Evolutionary conservation across 768 basidiomycete genomes (phyloP), one percentile per base, ranked within the genome.

Genomic region (Boletales sp.): DNA sequence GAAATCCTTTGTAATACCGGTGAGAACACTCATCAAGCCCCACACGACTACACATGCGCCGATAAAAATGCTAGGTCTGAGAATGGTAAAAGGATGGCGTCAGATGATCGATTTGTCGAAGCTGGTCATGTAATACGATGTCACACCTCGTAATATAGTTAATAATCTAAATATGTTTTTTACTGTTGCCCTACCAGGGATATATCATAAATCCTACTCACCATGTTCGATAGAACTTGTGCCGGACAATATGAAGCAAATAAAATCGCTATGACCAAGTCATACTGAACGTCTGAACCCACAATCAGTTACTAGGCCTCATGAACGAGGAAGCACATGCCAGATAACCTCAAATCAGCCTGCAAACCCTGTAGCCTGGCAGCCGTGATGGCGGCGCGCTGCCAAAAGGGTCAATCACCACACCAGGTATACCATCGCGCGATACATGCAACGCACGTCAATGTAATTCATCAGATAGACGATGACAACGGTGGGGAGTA

Each of bases 381-480:
- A 37, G 78, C 70, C 0, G 76, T 74, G n/a, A 80, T 62, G 1
- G 74, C 78, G 45, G 69, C 73, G n/a, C 79, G 70, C 78, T 80
- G 40, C 14, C 47, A 32, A 31, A 12, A 8, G 24, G 24, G 24
- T 24, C 24, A 24, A 24, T 5, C 24, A 24, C 32, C 18, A 19
- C 17, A 31, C 21, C 31, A 8, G 19, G 47, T 35, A 54, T 14
- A 9, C 37, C 15, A n/a, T 38, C 27, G 9, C 24, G 18, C 18
- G 15, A 10, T 21, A 38, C 24, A 24, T 24, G 51, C 50, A 2
- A 58, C 66, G 53, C 52, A 84, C 83, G 62, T 84, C 83, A 50
- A 86, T 83, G 55, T 82, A 83, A 54, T 85, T 86, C 79, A 84
- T 78, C 52, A 86, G 74, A 55, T 69, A 83, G 31, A 85, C 81